These are phyloP conservation scores for Tetracladium marchalianum DNA, from an alignment of 495 filamentous ascomycete genomes.

Conservation along the genomic window DNA sequence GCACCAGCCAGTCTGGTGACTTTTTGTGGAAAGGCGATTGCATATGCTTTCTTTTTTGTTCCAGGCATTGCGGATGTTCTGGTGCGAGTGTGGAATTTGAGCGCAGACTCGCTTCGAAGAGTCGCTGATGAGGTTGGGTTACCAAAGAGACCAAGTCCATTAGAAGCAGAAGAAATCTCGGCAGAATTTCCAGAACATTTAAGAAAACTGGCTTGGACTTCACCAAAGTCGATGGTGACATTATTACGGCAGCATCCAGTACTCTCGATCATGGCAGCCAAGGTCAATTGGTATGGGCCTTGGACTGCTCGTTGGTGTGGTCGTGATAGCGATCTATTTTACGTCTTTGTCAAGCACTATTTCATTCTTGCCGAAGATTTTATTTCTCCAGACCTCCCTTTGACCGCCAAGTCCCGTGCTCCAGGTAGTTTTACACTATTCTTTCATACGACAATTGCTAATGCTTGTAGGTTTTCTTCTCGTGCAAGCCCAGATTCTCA, in stretches of 20 bases:
- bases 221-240: constrained; percentile 48
- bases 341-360: constrained; percentile 87
- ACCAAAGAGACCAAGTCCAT: constrained; percentile 30
- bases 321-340: constrained; percentile 85
- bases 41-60: constrained; percentile 95
- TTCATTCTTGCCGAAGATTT: constrained; percentile 77
- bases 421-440: constrained; percentile 43
- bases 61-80: constrained; percentile 82
- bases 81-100: constrained; percentile 71
- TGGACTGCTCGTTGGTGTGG: constrained; percentile 87
- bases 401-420: constrained; percentile 54
- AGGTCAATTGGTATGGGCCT: constrained; percentile 75
- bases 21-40: constrained; percentile 89
- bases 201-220: constrained; percentile 61
- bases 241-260: constrained; percentile 59
- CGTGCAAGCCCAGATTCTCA: constrained; percentile 77
- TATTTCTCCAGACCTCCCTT: constrained; percentile 50
- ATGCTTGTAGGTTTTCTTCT: constrained; percentile 44
- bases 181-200: constrained; percentile 63
- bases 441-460: neutral
- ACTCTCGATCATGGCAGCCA: constrained; percentile 55
- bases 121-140: constrained; percentile 55
- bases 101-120: constrained; percentile 54
- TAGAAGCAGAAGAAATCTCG: constrained; percentile 49
- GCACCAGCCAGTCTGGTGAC: constrained; percentile 87